A percentile compares a stretch with the other conserved stretches of the same genome.
phyloP scores from a whole-genome alignment of 164 flowering plant species.

The Vitis rotundifolia region DNA sequence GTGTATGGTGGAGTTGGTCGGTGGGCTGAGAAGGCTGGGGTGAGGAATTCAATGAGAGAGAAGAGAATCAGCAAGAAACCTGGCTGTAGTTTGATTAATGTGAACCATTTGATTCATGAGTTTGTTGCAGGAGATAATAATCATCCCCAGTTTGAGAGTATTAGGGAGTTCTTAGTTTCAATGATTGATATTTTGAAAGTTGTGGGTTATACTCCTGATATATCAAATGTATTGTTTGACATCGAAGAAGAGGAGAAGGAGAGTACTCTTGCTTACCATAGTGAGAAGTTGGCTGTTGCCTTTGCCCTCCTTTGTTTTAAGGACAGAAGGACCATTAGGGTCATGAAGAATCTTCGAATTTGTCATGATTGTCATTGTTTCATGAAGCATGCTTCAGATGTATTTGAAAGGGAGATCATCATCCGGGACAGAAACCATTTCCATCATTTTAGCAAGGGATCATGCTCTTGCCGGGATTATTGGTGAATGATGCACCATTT shows the following conservation, averaged over 20 bases:
- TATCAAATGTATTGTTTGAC: conserved; percentile 33
- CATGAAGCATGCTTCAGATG: conserved; percentile 54
- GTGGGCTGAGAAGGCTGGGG: conserved; percentile 40
- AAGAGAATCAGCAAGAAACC: conserved; percentile 44
- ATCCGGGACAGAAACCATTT: conserved; percentile 57
- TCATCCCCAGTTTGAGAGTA: conserved; percentile 34
- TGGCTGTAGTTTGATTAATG: conserved; percentile 41
- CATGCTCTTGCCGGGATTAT: conserved; percentile 53
- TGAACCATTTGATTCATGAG: conserved; percentile 34
- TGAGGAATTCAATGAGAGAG: conserved; percentile 40
- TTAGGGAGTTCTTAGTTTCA: conserved; percentile 29
- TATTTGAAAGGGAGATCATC: conserved; percentile 37
- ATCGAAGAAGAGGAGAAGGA: conserved; percentile 51
- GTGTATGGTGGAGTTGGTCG: conserved; percentile 39
- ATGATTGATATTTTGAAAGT: conserved; percentile 22
- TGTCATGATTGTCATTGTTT: conserved; percentile 56
- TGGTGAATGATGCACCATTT: conserved; percentile 30
- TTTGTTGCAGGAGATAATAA: conserved; percentile 46
- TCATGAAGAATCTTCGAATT: conserved; percentile 59
- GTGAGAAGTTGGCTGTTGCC: conserved; percentile 49
- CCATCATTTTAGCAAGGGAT: conserved; percentile 47
- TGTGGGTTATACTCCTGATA: conserved; percentile 32
- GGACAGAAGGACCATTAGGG: conserved; percentile 28
- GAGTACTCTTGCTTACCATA: conserved; percentile 32
- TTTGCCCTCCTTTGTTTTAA: conserved; percentile 27